Base-by-base conservation (phyloP, 805 yeast genomes). In the Ogataea angusta region DNA sequence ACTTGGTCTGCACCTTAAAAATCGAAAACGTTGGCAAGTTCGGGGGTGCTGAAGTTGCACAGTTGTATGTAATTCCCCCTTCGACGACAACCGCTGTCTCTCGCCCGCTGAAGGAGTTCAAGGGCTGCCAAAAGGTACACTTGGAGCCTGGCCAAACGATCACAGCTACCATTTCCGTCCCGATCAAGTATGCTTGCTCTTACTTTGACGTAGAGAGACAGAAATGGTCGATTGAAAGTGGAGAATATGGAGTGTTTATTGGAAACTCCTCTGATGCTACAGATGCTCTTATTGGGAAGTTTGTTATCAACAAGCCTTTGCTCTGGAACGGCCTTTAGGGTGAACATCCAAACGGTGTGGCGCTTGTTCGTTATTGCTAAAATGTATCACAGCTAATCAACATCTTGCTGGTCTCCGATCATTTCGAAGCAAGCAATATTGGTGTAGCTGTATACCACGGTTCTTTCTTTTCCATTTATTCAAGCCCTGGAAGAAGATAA, bases 41-140 rank as follows among this genome's bases (percentile, higher is more conserved):
- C 10, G 70, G 60, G 17, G 85, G 85, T 44, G 61, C 70, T 17
- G 84, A 78, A 54, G 73, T 69, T 37, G 75, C 72, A 8, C 86
- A 80, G 58, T 60, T 76, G 15, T 80, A 79, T 53, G 54, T 80
- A 42, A 38, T 51, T 13, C 54, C 60, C 10, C 69, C 78, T 15
- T 40, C 59, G 10, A 54, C 68, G 29, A 66, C 66, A 30, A 65
- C 65, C 0, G 17, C 40, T n/a, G 49, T 49, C 10, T 31, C 36
- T 13, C 69, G 85, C 53, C 82, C 85, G 9, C 55, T 67, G 17
- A 80, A 79, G 59, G 85, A 80, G 52, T 66, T 80, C 56, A 78
- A 76, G 57, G 82, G 73, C 19, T 80, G 75, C 53, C 70, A 61
- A 13, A 79, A 80, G 59, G 70, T 74, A 7, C 54, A 45, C 27